These are phyloP conservation scores for Globisporangium carolinianum DNA, from an alignment of 352 stramenopile species.

Conservation along the genomic window DNA sequence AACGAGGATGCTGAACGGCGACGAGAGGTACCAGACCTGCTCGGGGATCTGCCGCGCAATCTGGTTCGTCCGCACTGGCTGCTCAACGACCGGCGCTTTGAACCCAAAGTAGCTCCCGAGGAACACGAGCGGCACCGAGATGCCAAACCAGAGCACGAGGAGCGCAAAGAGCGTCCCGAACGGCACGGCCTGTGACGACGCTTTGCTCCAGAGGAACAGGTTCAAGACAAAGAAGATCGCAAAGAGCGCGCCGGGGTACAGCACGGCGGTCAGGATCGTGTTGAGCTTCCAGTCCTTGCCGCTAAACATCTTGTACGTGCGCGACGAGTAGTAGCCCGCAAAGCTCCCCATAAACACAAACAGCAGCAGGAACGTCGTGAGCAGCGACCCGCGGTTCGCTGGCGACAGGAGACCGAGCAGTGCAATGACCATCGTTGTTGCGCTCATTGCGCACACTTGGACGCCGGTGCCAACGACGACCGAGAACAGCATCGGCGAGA, in stretches of 20 bases:
- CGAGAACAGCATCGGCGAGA: constrained; percentile 92
- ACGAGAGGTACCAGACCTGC: constrained; percentile 95
- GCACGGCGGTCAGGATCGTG: constrained; percentile 93
- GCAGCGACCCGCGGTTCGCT: constrained; percentile 93
- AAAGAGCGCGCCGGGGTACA: constrained; percentile 93
- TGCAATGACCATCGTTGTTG: constrained; percentile 93
- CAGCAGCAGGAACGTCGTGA: constrained; percentile 95
- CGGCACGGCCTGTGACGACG: constrained; percentile 85
- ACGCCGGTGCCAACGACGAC: constrained; percentile 94
- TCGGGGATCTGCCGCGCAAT: constrained; percentile 90
- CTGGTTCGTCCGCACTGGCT: constrained; percentile 88
- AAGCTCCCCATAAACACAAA: constrained; percentile 98
- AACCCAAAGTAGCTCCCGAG: constrained; percentile 97
- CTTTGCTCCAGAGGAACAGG: constrained; percentile 89
- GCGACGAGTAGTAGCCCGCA: constrained; percentile 93
- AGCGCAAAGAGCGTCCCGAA: constrained; percentile 97
- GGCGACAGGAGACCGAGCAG: constrained; percentile 94
- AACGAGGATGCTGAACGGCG: constrained; percentile 92
- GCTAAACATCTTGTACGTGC: constrained; percentile 98
- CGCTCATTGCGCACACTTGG: constrained; percentile 95
- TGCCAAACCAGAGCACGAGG: constrained; percentile 96
- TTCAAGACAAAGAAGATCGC: constrained; percentile 96
- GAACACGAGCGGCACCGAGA: constrained; percentile 98
- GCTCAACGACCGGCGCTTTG: constrained; percentile 78
- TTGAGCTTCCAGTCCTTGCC: constrained; percentile 97